These are phyloP conservation scores for Xerocomellus intermedius DNA, from an alignment of 768 basidiomycete species.

Conservation along the genomic window DNA sequence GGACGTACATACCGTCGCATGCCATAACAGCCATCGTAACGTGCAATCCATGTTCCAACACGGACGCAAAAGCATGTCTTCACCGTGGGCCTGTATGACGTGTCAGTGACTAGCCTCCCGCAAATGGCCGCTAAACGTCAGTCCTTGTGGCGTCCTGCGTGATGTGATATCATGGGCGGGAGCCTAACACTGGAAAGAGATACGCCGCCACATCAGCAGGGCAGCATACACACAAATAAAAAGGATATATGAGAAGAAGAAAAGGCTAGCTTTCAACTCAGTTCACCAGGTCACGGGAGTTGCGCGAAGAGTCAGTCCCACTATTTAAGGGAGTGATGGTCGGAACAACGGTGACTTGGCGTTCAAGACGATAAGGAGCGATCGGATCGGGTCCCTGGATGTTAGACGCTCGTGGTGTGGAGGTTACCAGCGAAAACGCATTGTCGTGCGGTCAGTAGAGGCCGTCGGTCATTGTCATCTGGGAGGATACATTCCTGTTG, in stretches of 20 bases:
- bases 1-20: slow-evolving; percentile 1
- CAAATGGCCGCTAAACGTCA: not conserved
- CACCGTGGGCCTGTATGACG: slow-evolving; percentile 1
- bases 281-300: not conserved
- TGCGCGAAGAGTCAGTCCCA: not conserved
- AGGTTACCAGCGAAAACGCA: not conserved
- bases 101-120: not conserved
- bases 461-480: not conserved
- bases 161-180: not conserved
- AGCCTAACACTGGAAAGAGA: slow-evolving; percentile 15
- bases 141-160: slow-evolving; percentile 18
- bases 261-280: slow-evolving; percentile 2
- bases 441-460: not conserved
- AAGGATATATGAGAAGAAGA: not conserved
- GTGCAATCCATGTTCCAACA: not conserved
- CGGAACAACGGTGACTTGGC: slow-evolving; percentile 13
- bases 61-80: slow-evolving; percentile 2
- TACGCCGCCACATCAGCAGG: slow-evolving; percentile 7
- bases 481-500: not conserved
- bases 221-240: slow-evolving; percentile 17
- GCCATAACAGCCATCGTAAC: slow-evolving; percentile 16
- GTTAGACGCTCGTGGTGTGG: not conserved
- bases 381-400: slow-evolving; percentile 17
- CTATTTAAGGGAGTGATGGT: not conserved
- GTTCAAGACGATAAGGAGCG: slow-evolving; percentile 4